Conservation (phyloP, 2,329 filamentous ascomycete genomes). For the Cladophialophora chaetospira region DNA sequence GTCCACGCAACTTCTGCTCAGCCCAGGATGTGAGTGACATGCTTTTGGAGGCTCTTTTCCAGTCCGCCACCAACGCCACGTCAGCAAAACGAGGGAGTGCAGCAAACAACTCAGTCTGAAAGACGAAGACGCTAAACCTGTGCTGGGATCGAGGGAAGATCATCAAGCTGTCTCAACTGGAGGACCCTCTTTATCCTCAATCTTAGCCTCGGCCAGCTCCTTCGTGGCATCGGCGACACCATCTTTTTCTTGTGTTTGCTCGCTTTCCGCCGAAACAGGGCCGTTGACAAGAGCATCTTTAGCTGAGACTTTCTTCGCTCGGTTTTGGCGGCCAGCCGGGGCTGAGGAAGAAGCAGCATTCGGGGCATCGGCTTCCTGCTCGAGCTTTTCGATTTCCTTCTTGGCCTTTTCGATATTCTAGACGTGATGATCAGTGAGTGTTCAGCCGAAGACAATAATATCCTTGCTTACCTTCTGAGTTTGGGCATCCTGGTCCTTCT, state of each 20-base stretch:
- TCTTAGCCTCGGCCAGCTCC: slow-evolving; percentile 61
- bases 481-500: slow-evolving; percentile 83
- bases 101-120: neutral
- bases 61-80: neutral
- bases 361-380: slow-evolving; percentile 67
- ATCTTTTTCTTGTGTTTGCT: slow-evolving; percentile 60
- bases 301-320: slow-evolving; percentile 56
- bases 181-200: slow-evolving; percentile 53
- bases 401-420: slow-evolving; percentile 97
- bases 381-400: slow-evolving; percentile 87
- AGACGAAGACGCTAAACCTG: neutral
- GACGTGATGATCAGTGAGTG: too few species aligned
- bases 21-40: neutral
- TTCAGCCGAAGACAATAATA: too few species aligned
- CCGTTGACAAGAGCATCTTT: slow-evolving; percentile 57
- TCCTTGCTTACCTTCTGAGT: slow-evolving; percentile 89
- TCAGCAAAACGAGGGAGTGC: neutral
- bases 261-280: slow-evolving; percentile 52
- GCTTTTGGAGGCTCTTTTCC: neutral
- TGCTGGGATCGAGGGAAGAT: neutral
- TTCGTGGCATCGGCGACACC: slow-evolving; percentile 60
- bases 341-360: slow-evolving; percentile 47
- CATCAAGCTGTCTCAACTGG: slow-evolving; percentile 15
- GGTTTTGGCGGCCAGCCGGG: slow-evolving; percentile 47
- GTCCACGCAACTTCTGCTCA: neutral